Evolutionary conservation across 495 filamentous ascomycete species (phyloP).

Genomic region (Pseudomonodictys pantanalensis): DNA sequence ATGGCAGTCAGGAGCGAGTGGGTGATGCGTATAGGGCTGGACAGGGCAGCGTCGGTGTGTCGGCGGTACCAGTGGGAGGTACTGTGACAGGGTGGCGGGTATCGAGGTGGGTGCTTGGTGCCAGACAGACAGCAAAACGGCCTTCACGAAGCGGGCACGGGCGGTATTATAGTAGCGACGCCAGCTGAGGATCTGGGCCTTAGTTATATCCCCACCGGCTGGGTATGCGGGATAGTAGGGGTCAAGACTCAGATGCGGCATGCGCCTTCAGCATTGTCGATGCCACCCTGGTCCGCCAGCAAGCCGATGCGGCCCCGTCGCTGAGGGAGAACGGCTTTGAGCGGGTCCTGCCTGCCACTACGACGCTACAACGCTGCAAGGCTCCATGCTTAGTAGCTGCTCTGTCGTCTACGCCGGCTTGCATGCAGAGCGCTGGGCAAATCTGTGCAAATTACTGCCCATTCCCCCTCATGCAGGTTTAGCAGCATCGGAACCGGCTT

Average conservation of each 20-base stretch:
- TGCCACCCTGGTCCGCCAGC: no score
- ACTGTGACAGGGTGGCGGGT: not conserved
- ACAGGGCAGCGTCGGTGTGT: not conserved
- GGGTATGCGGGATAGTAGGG: not conserved
- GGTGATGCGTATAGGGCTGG: not conserved
- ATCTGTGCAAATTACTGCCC: no score
- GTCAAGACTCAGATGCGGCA: no score
- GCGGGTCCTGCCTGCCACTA: not conserved
- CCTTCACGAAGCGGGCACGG: not conserved
- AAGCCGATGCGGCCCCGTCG: no score
- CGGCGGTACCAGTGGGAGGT: not conserved
- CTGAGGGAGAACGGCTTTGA: conserved; percentile 7
- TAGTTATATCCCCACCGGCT: conserved; percentile 9
- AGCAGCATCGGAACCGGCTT: no score
- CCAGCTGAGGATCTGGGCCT: conserved; percentile 6
- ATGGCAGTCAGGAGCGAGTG: conserved; percentile 2
- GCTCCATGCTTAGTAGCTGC: not conserved
- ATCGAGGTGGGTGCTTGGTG: not conserved
- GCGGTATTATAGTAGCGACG: conserved; percentile 5
- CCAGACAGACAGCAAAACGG: not conserved
- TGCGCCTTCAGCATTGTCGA: no score
- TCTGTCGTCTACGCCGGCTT: no score
- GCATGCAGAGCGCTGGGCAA: no score
- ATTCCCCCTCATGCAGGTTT: no score
- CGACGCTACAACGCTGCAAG: not conserved